These are phyloP conservation scores for Pulveroboletus sp. DNA, from an alignment of 768 basidiomycete species.

Conservation along the genomic window DNA sequence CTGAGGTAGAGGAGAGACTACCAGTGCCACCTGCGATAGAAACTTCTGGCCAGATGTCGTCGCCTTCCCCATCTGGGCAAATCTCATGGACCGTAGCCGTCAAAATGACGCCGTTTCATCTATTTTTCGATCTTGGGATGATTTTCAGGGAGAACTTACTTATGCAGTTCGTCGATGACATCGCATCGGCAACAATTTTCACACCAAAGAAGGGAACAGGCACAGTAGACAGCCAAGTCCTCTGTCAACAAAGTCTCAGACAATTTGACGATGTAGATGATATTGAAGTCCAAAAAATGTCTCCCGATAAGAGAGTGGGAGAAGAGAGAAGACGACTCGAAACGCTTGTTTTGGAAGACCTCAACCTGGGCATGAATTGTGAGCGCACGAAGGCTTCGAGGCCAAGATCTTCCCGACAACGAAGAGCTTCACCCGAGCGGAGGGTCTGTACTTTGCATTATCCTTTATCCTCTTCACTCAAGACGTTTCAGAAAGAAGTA, in stretches of 20 bases:
- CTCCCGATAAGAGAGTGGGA: constrained; percentile 16
- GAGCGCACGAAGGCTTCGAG: constrained; percentile 13
- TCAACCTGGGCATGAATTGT: constrained; percentile 53
- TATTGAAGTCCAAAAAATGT: constrained; percentile 24
- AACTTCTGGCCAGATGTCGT: constrained; percentile 7
- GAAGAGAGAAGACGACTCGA: constrained; percentile 45
- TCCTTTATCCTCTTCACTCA: constrained; percentile 4
- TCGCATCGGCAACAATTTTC: constrained; percentile 25
- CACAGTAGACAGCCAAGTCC: not conserved
- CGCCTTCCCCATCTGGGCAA: not conserved
- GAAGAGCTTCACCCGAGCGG: constrained; percentile 1
- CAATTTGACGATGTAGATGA: constrained; percentile 13
- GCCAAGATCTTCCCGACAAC: constrained; percentile 6
- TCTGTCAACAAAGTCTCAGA: constrained; percentile 1
- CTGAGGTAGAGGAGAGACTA: constrained; percentile 13
- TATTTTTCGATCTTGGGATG: constrained; percentile 68
- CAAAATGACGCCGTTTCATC: constrained; percentile 60
- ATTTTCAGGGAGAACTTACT: constrained; percentile 37
- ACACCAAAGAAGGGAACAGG: constrained; percentile 2
- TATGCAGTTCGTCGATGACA: constrained; percentile 48
- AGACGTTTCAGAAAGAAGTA: constrained; percentile 7
- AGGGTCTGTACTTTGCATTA: constrained; percentile 15
- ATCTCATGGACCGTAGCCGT: constrained; percentile 25
- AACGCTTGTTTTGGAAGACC: constrained; percentile 54
- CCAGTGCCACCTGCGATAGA: constrained; percentile 19